phyloP scores from a whole-genome alignment of 768 basidiomycete genomes.

The Trametes cingulata region DNA sequence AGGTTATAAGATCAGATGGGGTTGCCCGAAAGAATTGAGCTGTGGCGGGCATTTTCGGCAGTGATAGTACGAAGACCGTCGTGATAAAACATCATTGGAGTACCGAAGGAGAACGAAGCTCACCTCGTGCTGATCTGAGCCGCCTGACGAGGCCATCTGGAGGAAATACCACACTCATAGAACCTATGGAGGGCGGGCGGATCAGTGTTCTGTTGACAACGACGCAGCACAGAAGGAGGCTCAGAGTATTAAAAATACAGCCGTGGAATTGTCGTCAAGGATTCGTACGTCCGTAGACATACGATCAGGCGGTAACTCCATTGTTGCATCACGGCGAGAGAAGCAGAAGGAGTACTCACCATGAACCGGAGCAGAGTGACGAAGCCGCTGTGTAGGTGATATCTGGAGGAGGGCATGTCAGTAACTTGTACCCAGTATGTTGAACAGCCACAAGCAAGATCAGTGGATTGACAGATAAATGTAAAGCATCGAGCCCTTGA shows the following conservation, averaged over 20 bases:
- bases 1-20: constrained; percentile 56
- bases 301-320: constrained; percentile 88
- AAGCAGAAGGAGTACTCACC: constrained; percentile 37
- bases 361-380: neutral
- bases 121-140: constrained; percentile 26
- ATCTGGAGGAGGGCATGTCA: neutral
- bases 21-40: constrained; percentile 83
- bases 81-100: constrained; percentile 75
- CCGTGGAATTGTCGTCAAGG: constrained; percentile 76
- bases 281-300: constrained; percentile 37
- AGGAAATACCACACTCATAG: neutral
- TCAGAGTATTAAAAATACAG: constrained; percentile 77
- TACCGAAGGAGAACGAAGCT: constrained; percentile 28
- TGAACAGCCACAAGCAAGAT: constrained; percentile 29
- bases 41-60: constrained; percentile 95
- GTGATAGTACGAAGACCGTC: constrained; percentile 86
- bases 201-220: neutral
- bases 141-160: neutral
- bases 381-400: neutral
- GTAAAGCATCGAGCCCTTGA: constrained; percentile 66
- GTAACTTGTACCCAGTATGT: neutral
- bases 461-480: constrained; percentile 66
- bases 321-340: constrained; percentile 54
- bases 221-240: constrained; percentile 15
- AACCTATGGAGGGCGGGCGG: neutral